Base-by-base conservation (phyloP, 331 rosid genomes). In the Acacia pycnantha region DNA sequence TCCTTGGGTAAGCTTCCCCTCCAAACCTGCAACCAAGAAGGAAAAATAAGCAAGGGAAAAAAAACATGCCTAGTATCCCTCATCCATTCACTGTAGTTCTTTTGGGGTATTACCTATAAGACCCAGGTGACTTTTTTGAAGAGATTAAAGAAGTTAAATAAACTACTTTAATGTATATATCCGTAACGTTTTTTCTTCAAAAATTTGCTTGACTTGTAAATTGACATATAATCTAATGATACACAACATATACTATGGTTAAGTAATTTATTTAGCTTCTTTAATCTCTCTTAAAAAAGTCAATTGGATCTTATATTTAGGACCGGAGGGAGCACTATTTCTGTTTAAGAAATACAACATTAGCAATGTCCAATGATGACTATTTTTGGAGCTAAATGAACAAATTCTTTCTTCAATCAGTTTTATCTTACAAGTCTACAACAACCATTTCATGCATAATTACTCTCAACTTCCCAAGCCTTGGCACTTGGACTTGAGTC, bases 1-100 rank as follows among this genome's bases (percentile, higher is more conserved):
- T 90, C 90, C 88, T 90, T 91, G 68, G 98, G 98, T 74, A 90
- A 86, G 90, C 86, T 92, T 87, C 98, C 97, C 86, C 91, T 88
- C 98, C 97, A 91, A 77, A 91, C 94, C 98, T 94, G 93, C 89
- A 90, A 81, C 86, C 86, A 86, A 82, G 79, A 87, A 74, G 87
- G 69, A 82, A 79, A 86, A 78, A 74, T 77, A 47, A 72, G 13
- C 48, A 83, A 77, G 73, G 87, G 86, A 84, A 85, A 90, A 88
- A 85, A 88, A 89, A 79, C 88, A 89, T 84, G 86, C 87, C 91
- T 79, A 82, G 26, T 83, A 86, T 87, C 87, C 81, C 90, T 87
- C 84, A 88, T 81, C 92, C 87, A 86, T 90, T 92, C 88, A 85
- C 88, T 84, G 81, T 82, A 81, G 82, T 83, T 88, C 80, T 82